phyloP scores from a whole-genome alignment of 2,329 filamentous ascomycete genomes.

The Pseudogymnoascus sp. region DNA sequence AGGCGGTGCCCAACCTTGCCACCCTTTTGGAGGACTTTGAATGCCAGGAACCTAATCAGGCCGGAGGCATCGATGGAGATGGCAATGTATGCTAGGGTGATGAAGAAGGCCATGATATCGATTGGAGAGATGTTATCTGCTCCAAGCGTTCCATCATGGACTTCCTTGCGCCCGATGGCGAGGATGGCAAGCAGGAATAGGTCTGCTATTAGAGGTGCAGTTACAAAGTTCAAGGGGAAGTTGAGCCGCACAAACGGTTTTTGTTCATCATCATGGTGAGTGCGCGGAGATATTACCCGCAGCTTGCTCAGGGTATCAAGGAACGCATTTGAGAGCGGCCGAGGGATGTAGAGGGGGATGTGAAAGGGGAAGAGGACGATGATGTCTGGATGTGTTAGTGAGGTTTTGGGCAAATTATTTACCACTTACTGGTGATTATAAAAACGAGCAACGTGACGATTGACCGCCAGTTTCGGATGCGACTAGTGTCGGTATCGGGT shows the following conservation, averaged over 20 bases:
- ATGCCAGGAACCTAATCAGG: conserved; percentile 61
- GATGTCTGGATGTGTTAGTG: conserved; percentile 44
- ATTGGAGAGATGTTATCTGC: conserved; percentile 59
- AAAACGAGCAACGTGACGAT: conserved; percentile 65
- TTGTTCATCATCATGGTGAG: conserved; percentile 25
- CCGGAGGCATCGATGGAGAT: conserved; percentile 72
- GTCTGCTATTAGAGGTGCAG: conserved; percentile 62
- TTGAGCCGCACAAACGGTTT: conserved; percentile 41
- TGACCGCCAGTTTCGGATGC: conserved; percentile 59
- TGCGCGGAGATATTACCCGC: conserved; percentile 44
- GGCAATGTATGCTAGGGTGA: conserved; percentile 67
- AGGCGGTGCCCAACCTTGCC: conserved; percentile 59
- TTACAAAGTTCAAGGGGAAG: conserved; percentile 64
- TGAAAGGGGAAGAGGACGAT: conserved; percentile 63
- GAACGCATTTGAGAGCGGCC: conserved; percentile 38
- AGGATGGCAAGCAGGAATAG: conserved; percentile 62
- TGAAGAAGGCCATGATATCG: conserved; percentile 69
- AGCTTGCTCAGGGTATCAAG: conserved; percentile 36
- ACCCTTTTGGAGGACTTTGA: conserved; percentile 60
- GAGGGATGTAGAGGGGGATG: conserved; percentile 54
- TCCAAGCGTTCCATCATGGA: conserved; percentile 61
- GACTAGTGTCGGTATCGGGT: conserved; percentile 39
- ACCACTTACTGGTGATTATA: conserved; percentile 62
- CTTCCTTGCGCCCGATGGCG: conserved; percentile 59
- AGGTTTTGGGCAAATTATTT: too few species aligned